phyloP scores from a whole-genome alignment of 1,284 basidiomycete species.

The Ceratobasidium sp. region DNA sequence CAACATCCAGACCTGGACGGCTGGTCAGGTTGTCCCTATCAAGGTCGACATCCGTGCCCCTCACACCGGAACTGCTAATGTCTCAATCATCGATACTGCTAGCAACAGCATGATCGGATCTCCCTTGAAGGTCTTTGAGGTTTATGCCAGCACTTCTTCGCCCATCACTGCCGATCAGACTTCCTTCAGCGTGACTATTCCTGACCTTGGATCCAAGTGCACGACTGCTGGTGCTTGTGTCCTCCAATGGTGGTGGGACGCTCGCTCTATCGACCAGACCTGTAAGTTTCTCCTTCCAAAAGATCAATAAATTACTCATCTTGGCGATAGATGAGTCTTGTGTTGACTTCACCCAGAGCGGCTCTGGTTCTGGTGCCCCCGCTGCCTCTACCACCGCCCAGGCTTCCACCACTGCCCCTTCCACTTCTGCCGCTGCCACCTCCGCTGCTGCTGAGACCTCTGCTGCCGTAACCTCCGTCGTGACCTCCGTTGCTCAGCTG shows the following conservation, averaged over 20 bases:
- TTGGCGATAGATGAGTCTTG: constrained; percentile 24
- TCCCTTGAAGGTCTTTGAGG: constrained; percentile 16
- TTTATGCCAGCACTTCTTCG: background rate
- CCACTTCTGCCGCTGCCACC: too few species aligned
- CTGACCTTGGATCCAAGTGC: constrained; percentile 42
- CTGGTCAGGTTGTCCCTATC: constrained; percentile 20
- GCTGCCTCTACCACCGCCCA: background rate
- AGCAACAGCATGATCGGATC: constrained; percentile 43
- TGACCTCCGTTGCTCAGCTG: background rate
- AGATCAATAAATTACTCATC: background rate
- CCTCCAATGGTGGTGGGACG: constrained; percentile 37
- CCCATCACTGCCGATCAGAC: constrained; percentile 11
- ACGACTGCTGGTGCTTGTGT: constrained; percentile 39
- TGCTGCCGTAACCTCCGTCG: background rate
- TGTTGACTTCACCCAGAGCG: constrained; percentile 25
- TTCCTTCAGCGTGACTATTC: constrained; percentile 42
- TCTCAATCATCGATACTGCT: constrained; percentile 41
- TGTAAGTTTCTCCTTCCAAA: constrained; percentile 4
- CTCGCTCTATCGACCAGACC: constrained; percentile 15
- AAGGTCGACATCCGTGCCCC: constrained; percentile 20
- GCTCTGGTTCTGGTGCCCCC: background rate
- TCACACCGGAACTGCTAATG: constrained; percentile 13
- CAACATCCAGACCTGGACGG: constrained; percentile 21
- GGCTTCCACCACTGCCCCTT: too few species aligned
- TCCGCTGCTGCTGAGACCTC: background rate